Base-by-base conservation (phyloP, 495 filamentous ascomycete genomes). In the Daldinia vernicosa region DNA sequence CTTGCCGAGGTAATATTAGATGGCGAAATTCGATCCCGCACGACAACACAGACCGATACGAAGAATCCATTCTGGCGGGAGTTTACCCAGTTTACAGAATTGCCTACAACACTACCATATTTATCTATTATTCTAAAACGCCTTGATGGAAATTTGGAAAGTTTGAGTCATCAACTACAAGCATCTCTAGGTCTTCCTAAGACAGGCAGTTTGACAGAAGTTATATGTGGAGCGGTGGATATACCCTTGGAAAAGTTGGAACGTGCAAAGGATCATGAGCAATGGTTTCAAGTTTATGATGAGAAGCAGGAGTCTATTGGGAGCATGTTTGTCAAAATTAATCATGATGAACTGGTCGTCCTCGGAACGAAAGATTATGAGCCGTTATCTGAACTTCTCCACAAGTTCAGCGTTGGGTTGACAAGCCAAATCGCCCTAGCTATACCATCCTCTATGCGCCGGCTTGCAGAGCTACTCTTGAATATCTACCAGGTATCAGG, bases 401-500 rank as follows among this genome's bases (percentile, higher is more conserved):
- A 97, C 69, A 86, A 86, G 1, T 98, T 98, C 79, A 86, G 86
- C 45, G 91, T 90, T 55, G 92, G 92, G 2, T 81, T 99, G 35
- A 97, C 94, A 3, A 84, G 92, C 60, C 91, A 95, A 72, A 93
- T 99, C 69, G 89, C 93, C 2, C 86, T 91, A 52, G 85, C 92
- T 53, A 82, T 97, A 70, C 92, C 93, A 6, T 88, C 87, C 0
- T 89, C 92, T 72, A 83, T 98, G 40, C 90, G 89, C 69, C 84
- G 88, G 26, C 81, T 98, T n/a, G 90, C 93, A 8, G 93, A 97
- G 74, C 89, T 91, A 35, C 87, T 99, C 51, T 83, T 98, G 70
- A 93, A 97, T 74, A 96, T 99, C 59, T 99, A 92, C 74, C 95
- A 99, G 76, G 96, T 97, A 12, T 94, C 93, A n/a, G 94, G 93